phyloP scores from a whole-genome alignment of 78 protist genomes.

The Dictyostelium citrinum region DNA sequence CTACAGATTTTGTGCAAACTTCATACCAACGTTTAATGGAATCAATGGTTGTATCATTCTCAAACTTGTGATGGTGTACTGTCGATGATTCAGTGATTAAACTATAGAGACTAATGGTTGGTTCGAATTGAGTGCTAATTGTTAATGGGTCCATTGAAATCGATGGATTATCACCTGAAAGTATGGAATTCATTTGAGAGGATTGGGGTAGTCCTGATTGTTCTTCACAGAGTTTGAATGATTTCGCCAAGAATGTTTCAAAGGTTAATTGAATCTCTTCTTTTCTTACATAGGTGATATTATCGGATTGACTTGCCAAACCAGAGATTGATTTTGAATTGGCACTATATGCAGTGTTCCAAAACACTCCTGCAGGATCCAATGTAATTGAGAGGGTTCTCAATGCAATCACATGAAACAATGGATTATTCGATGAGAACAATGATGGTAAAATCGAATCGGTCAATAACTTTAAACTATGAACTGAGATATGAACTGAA shows the following conservation, averaged over 20 bases:
- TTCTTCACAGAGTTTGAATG: constrained; percentile 56
- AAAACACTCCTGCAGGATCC: constrained; percentile 62
- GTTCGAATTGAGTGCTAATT: constrained; percentile 61
- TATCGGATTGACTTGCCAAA: background rate
- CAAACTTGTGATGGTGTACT: constrained; percentile 38
- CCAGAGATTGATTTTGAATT: constrained; percentile 13
- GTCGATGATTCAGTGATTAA: constrained; percentile 24
- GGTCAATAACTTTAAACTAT: constrained; percentile 51
- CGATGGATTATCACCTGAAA: constrained; percentile 10
- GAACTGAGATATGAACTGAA: constrained; percentile 48
- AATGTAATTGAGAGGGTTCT: constrained; percentile 46
- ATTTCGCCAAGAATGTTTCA: constrained; percentile 56
- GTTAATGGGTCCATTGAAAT: constrained; percentile 40
- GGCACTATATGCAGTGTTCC: constrained; percentile 39
- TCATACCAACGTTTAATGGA: constrained; percentile 76
- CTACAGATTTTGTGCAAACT: constrained; percentile 55
- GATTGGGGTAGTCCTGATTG: constrained; percentile 24
- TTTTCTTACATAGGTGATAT: constrained; percentile 25
- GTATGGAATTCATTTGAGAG: background rate
- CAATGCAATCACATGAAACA: constrained; percentile 48
- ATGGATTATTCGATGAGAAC: background rate
- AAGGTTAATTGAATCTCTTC: constrained; percentile 61
- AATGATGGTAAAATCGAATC: constrained; percentile 42
- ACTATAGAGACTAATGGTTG: constrained; percentile 54
- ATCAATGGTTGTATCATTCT: constrained; percentile 53